A percentile compares a stretch with the other conserved stretches of the same genome.
Conservation (phyloP, 306 rosid genomes). For the Canavalia ensiformis region DNA sequence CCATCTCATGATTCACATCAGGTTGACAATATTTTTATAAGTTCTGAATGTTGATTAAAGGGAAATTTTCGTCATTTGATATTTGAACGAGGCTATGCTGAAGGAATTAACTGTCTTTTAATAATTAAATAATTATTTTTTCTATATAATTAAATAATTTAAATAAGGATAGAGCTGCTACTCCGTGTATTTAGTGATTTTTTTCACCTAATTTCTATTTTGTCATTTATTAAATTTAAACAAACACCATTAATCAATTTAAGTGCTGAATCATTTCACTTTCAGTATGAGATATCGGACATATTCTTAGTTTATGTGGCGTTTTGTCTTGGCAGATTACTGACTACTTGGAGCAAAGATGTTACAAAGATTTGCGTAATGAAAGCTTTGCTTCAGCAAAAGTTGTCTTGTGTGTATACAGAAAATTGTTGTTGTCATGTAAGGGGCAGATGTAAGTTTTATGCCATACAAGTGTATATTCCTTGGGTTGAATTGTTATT, state of each 20-base stretch:
- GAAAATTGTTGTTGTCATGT: constrained; percentile 77
- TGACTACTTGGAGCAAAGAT: constrained; percentile 78
- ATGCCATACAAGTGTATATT: constrained; percentile 31
- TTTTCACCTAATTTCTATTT: constrained; percentile 39
- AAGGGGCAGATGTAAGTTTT: constrained; percentile 88
- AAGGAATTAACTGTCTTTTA: constrained; percentile 4
- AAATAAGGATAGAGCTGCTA: constrained; percentile 9
- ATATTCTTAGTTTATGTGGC: constrained; percentile 39
- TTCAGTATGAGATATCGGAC: constrained; percentile 39
- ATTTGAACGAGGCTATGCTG: not conserved
- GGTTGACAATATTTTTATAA: constrained; percentile 28
- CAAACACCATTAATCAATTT: constrained; percentile 33
- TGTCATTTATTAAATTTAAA: constrained; percentile 32
- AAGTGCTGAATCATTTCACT: constrained; percentile 26
- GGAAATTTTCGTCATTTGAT: constrained; percentile 12
- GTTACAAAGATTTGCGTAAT: constrained; percentile 88
- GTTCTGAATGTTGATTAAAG: constrained; percentile 5
- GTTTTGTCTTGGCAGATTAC: constrained; percentile 71
- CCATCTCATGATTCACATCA: too few relatives aligned
- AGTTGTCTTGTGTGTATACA: constrained; percentile 74
- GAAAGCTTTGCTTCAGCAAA: constrained; percentile 78
- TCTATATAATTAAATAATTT: not conserved
- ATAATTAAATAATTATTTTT: too few relatives aligned
- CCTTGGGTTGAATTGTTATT: constrained; percentile 34
- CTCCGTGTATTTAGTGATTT: constrained; percentile 23